Percentiles rank a stretch among this genome's conserved stretches.
These are phyloP conservation scores for Hanseniaspora thailandica DNA, from an alignment of 805 yeast genomes.

Conservation along the genomic window DNA sequence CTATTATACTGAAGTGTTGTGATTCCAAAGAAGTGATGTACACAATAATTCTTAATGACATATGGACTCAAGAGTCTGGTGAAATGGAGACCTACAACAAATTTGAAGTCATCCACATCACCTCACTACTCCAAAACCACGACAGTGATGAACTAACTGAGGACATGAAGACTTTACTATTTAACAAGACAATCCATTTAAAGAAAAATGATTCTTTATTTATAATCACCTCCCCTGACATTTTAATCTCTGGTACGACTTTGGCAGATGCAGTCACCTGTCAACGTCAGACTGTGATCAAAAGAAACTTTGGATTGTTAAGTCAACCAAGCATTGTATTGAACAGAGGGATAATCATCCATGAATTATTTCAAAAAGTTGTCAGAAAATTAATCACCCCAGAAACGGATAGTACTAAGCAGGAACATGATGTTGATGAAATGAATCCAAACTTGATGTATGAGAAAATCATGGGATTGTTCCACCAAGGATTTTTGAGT, in stretches of 20 bases:
- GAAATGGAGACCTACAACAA: not conserved
- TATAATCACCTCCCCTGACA: slow-evolving; percentile 3
- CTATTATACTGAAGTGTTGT: slow-evolving; percentile 16
- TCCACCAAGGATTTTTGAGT: slow-evolving; percentile 38
- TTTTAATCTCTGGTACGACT: slow-evolving; percentile 9
- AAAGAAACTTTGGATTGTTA: slow-evolving; percentile 26
- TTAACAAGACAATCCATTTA: not conserved
- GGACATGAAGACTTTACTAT: not conserved
- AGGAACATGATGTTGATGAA: slow-evolving; percentile 20
- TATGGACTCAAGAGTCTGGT: not conserved
- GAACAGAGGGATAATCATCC: slow-evolving; percentile 74
- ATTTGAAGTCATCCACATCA: slow-evolving; percentile 6
- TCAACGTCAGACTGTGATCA: slow-evolving; percentile 14
- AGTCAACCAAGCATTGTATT: slow-evolving; percentile 56
- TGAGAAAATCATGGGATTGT: slow-evolving; percentile 26
- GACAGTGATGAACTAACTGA: not conserved
- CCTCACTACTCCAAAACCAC: not conserved
- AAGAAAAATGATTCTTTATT: not conserved
- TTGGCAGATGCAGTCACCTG: slow-evolving; percentile 10
- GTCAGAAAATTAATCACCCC: slow-evolving; percentile 20
- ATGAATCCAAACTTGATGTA: not conserved
- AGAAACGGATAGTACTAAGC: slow-evolving; percentile 18
- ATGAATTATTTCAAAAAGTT: slow-evolving; percentile 47
- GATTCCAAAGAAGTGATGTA: slow-evolving; percentile 19
- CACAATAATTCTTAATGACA: slow-evolving; percentile 22